phyloP scores from a whole-genome alignment of 2,329 filamentous ascomycete genomes.

The Penicillium digitatum region DNA sequence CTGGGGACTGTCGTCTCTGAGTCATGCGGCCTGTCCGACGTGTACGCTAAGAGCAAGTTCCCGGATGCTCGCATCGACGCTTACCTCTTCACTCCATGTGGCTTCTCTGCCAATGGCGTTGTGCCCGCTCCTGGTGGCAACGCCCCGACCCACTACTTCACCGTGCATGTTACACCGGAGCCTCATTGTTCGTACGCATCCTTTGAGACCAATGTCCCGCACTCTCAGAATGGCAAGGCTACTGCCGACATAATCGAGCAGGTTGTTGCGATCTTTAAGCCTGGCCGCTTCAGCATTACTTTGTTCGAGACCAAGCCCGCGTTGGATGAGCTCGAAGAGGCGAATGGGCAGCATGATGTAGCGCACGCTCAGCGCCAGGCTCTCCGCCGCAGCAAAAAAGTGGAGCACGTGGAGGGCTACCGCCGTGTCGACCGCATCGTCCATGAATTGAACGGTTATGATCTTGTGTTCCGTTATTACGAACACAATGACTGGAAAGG shows the following conservation, averaged over 20 bases:
- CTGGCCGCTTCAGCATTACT: slow-evolving; percentile 95
- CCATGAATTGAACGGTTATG: slow-evolving; percentile 95
- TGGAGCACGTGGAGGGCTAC: slow-evolving; percentile 82
- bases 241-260: slow-evolving; percentile 89
- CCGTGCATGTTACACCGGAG: slow-evolving; percentile 95
- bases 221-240: slow-evolving; percentile 78
- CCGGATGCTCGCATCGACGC: slow-evolving; percentile 92
- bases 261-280: slow-evolving; percentile 92
- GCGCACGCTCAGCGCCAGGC: slow-evolving; percentile 45
- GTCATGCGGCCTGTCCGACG: slow-evolving; percentile 77
- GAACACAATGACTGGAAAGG: slow-evolving; percentile 80
- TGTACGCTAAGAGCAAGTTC: slow-evolving; percentile 83
- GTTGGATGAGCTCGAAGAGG: slow-evolving; percentile 36
- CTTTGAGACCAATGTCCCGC: slow-evolving; percentile 96
- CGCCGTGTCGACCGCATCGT: slow-evolving; percentile 89
- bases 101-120: slow-evolving; percentile 95
- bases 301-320: slow-evolving; percentile 82
- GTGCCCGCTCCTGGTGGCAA: slow-evolving; percentile 67
- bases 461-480: slow-evolving; percentile 94
- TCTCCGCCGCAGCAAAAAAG: slow-evolving; percentile 48
- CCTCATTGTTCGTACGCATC: slow-evolving; percentile 95
- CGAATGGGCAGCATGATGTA: slow-evolving; percentile 31
- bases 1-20: slow-evolving; percentile 91
- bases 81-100: slow-evolving; percentile 93
- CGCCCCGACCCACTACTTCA: slow-evolving; percentile 81